phyloP scores from a whole-genome alignment of 1,284 basidiomycete genomes.

The Ganoderma lingzhi region DNA sequence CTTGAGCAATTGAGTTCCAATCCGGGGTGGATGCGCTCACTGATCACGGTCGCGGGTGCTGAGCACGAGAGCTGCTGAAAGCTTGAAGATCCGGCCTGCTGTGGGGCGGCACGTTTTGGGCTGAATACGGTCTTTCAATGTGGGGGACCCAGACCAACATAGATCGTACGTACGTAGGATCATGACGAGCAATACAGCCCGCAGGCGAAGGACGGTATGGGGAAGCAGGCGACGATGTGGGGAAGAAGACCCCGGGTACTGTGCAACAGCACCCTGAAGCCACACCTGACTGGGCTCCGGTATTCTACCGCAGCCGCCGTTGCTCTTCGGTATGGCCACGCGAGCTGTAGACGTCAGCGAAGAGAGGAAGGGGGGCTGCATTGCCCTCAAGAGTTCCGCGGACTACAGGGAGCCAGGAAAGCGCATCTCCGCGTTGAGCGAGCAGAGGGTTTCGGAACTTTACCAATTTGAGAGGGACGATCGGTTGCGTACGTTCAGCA shows the following conservation, averaged over 20 bases:
- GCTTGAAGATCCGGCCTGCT: slow-evolving; percentile 12
- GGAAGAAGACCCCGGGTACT: slow-evolving; percentile 13
- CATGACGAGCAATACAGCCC: background rate
- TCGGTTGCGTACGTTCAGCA: background rate
- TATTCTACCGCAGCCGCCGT: background rate
- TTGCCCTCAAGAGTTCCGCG: background rate
- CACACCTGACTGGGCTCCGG: background rate
- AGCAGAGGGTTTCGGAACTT: background rate
- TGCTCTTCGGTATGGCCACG: background rate
- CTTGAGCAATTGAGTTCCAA: background rate
- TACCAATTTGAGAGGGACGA: background rate
- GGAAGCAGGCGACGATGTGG: slow-evolving; percentile 12
- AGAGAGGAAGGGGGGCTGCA: background rate
- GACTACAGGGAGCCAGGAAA: background rate
- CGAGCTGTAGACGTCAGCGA: background rate
- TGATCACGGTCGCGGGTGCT: background rate
- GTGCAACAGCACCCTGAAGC: slow-evolving; percentile 1
- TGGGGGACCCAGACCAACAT: background rate
- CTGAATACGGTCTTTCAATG: background rate
- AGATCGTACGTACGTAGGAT: background rate
- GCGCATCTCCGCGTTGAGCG: background rate
- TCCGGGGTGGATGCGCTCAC: background rate
- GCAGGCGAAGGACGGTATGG: background rate
- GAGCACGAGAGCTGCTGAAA: slow-evolving; percentile 1
- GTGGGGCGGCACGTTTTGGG: background rate